These are phyloP conservation scores for Paecilomyces niveus DNA, from an alignment of 2,329 filamentous ascomycete genomes.

Conservation along the genomic window DNA sequence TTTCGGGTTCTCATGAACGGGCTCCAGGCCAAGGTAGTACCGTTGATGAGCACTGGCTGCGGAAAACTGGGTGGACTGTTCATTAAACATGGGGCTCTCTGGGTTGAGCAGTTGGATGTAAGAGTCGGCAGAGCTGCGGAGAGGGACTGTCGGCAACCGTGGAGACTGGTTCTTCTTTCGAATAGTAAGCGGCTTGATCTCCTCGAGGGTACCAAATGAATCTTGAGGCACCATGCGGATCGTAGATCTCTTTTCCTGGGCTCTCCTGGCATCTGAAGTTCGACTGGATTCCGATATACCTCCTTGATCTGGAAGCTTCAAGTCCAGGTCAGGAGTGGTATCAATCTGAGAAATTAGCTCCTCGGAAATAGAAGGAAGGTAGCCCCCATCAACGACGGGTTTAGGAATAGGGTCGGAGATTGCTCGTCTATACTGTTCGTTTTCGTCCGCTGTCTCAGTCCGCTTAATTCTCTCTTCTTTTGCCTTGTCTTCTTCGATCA, in stretches of 20 bases:
- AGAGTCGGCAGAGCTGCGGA: slow-evolving; percentile 8
- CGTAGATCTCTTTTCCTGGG: slow-evolving; percentile 34
- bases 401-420: slow-evolving; percentile 13
- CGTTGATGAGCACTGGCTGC: slow-evolving; percentile 19
- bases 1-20: slow-evolving; percentile 35
- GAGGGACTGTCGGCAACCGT: slow-evolving; percentile 2
- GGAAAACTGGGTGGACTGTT: background rate
- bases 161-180: slow-evolving; percentile 38
- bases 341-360: slow-evolving; percentile 25
- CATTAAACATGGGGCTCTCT: slow-evolving; percentile 3
- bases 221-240: slow-evolving; percentile 53
- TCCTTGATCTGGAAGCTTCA: slow-evolving; percentile 6
- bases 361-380: slow-evolving; percentile 47
- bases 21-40: slow-evolving; percentile 28
- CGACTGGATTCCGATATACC: slow-evolving; percentile 3
- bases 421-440: slow-evolving; percentile 4
- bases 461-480: slow-evolving; percentile 5
- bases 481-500: slow-evolving; percentile 41
- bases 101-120: slow-evolving; percentile 5
- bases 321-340: slow-evolving; percentile 5
- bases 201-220: slow-evolving; percentile 37
- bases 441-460: background rate
- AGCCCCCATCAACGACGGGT: slow-evolving; percentile 10
- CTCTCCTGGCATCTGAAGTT: slow-evolving; percentile 2
- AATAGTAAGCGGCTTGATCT: slow-evolving; percentile 48